Evolutionary conservation across 192 early-diverging fungal species (phyloP), one percentile per base, ranked within the genome.

Genomic region (Radiomyces spectabilis): DNA sequence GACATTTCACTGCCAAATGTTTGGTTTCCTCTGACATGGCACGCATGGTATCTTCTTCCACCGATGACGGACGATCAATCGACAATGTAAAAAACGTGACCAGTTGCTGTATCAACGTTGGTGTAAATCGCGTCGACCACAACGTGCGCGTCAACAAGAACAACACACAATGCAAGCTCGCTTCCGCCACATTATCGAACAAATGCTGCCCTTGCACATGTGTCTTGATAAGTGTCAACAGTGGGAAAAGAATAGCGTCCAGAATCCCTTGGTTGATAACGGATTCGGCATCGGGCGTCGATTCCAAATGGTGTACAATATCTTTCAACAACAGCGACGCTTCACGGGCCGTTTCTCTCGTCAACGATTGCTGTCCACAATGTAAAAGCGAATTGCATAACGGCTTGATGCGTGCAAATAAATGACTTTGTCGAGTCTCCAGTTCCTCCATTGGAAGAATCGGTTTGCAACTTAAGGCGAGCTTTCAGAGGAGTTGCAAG

Each of bases 21-120:
- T 62, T 60, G 9, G 52, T 50, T 45, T 71, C 64, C 41, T 71
- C 69, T 29, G 63, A 65, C 7, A n/a, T n/a, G n/a, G n/a, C n/a
- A n/a, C n/a, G n/a, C n/a, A 51, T 15, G 30, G 5, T 53, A 1
- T 33, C 34, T 37, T n/a, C 54, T 26, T 43, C 29, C 25, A 38
- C 33, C 25, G 39, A 31, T 10, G 45, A 15, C 37, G 42, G 39
- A 44, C 47, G 26, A 26, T 39, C 61, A 37, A 58, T 46, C 24
- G 50, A 41, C 10, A 29, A 46, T 10, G 47, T 33, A 51, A 63
- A 61, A 4, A 68, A 35, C 21, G 56, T 42, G 7, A 68, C 29
- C 2, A 51, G 21, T 40, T 68, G 59, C 15, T 47, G 41, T 16
- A 57, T 57, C 39, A 43, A 22, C 2, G 34, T 39, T 0, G 52